Conservation (phyloP, 306 rosid genomes). For the Pyrus bretschneideri region DNA sequence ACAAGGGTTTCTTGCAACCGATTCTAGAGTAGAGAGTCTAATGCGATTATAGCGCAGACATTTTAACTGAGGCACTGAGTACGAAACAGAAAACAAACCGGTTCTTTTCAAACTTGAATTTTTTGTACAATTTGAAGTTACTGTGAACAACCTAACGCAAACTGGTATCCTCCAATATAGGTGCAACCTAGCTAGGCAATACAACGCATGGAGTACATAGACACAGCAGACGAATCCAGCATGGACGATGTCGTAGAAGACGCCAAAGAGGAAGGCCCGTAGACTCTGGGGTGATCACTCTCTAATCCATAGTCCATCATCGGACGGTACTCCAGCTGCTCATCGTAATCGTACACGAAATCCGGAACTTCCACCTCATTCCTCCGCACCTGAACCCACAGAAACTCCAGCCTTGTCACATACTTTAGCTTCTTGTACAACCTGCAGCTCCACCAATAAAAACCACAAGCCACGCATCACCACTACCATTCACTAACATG, state of each 20-base stretch:
- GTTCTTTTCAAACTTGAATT: not conserved
- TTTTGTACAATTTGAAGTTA: not conserved
- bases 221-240: not conserved
- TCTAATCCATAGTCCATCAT: constrained; percentile 30
- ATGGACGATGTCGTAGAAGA: not conserved
- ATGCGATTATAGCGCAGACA: not conserved
- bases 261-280: not conserved
- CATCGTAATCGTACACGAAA: constrained; percentile 20
- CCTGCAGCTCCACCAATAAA: constrained; percentile 13
- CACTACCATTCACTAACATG: not conserved
- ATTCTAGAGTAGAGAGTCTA: not conserved
- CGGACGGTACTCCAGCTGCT: constrained; percentile 29
- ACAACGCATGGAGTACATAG: constrained; percentile 29
- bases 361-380: constrained; percentile 31
- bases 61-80: not conserved
- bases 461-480: not conserved
- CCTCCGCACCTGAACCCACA: constrained; percentile 33
- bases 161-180: not conserved
- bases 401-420: constrained; percentile 27
- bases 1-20: not conserved
- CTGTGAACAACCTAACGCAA: not conserved
- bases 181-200: constrained; percentile 7
- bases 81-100: not conserved
- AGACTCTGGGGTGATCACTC: constrained; percentile 25
- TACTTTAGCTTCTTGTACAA: constrained; percentile 24